Base-by-base conservation (phyloP, 1,284 basidiomycete genomes). In the Leccinum griseonigrum region DNA sequence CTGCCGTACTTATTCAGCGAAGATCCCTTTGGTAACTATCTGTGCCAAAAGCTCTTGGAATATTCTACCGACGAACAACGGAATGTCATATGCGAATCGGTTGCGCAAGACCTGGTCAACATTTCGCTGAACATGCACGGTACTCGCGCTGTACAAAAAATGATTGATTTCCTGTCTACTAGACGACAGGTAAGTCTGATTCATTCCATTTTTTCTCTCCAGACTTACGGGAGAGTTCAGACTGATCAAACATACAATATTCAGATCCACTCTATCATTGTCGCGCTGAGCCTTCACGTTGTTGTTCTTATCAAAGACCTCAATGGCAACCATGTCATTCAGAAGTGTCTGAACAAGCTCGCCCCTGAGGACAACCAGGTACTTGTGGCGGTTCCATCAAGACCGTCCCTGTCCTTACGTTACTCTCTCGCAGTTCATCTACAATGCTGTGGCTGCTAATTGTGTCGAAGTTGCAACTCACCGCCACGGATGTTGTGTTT, bases 111-210 rank as follows among this genome's bases (percentile, higher is more conserved):
- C 70, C 84, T 99, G 57, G 97, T 99, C 69, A 95, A 92, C 71
- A 99, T 99, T 74, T 98, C 95, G 52, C 83, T 99, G 69, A 99
- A 99, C 80, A 99, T 99, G 97, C 97, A 99, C 78, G 97, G 97
- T 48, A 99, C 97, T 43, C 89, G 97, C 63, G 97, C 97, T 29
- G 97, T 99, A 59, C 97, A 99, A 80, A 99, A 99, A 83, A 99
- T 98, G 95, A 98, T 99, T 68, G 97, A 99, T 78, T 99, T 98
- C 81, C 80, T 99, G 71, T 96, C 95, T n/a, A 95, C 93, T 62
- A 88, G 93, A 69, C 84, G 95, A 72, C 94, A 95, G 89, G 91
- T 81, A 79, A 84, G 89, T 86, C 66, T 65, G 62, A 67, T 75
- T 64, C 65, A 52, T 40, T 46, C 63, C 38, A 54, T 66, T 50